These are phyloP conservation scores for Apiospora koreana DNA, from an alignment of 2,329 filamentous ascomycete genomes.

Conservation along the genomic window DNA sequence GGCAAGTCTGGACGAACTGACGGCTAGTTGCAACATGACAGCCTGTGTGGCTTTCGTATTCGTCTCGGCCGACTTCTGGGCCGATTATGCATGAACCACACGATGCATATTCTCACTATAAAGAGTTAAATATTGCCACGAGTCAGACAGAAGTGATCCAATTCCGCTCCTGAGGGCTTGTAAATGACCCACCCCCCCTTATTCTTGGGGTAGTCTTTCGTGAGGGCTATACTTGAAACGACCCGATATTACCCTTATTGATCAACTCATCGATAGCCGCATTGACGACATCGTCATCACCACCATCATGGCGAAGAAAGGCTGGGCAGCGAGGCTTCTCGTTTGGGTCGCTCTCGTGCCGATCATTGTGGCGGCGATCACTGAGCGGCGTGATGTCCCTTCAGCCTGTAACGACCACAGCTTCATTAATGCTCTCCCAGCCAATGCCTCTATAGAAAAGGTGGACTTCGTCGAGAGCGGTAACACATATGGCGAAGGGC, in stretches of 20 bases:
- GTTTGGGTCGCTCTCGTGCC: not conserved
- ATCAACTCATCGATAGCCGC: not conserved
- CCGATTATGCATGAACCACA: not conserved
- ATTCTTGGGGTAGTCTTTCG: not conserved
- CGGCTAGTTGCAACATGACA: not conserved
- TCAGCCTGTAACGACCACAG: not conserved
- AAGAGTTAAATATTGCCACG: not conserved
- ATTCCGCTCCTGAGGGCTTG: not conserved
- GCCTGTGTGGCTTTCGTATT: not conserved
- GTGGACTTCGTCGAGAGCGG: constrained; percentile 31
- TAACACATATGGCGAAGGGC: constrained; percentile 38
- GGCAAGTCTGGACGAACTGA: not conserved
- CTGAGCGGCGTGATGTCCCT: not conserved
- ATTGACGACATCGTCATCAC: not conserved
- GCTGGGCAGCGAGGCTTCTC: not conserved
- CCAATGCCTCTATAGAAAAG: constrained; percentile 28
- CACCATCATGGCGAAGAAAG: not conserved
- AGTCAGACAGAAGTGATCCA: not conserved
- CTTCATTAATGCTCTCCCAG: not conserved
- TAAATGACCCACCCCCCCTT: not conserved
- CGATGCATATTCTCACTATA: not conserved
- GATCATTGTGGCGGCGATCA: not conserved
- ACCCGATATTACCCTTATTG: not conserved
- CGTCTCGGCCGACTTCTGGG: not conserved
- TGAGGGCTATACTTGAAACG: not conserved